Base-by-base conservation (phyloP, 352 stramenopile species). In the Globisporangium ultimum region DNA sequence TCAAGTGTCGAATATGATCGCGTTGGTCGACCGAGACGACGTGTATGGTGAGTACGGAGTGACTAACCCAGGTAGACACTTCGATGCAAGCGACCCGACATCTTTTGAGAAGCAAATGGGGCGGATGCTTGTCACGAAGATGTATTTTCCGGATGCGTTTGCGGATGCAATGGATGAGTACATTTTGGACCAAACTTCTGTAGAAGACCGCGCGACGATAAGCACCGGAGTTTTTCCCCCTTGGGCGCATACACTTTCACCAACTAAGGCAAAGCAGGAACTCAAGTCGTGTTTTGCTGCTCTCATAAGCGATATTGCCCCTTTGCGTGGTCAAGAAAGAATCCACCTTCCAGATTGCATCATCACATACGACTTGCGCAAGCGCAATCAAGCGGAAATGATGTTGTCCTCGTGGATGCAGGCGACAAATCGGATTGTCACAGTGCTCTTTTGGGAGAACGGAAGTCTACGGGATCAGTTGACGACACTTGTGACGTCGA, bases 61-160 rank as follows among this genome's bases (percentile, higher is more conserved):
- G 34, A 15, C 42, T 3, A 49, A 9, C 18, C 48, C 22, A 14
- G 42, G 15, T 0, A 40, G 38, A 2, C 17, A 48, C 17, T 38
- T 50, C 1, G 49, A 53, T 8, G 41, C 28, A 5, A 47, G 21
- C 20, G 49, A 53, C 36, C 14, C 41, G 18, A 53, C 38, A 50
- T 21, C 32, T 5, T 58, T 55, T 12, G 48, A 63, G n/a, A 53
- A 66, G 53, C 60, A 51, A 0, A 51, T 80, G 5, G 63, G 40
- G 9, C 38, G 51, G 0, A 49, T 83, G 5, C 49, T 87, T 21
- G 18, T 88, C 2, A 56, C 74, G 6, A 85, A 84, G 60, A 56
- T 53, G 10, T 64, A 65, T 47, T 80, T 77, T 18, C 76, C 72
- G 0, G 55, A 69, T 15, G 38, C 14, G 8, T 70, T 87, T 8